These are phyloP conservation scores for Scedosporium boydii DNA, from an alignment of 2,329 filamentous ascomycete genomes.

Conservation along the genomic window DNA sequence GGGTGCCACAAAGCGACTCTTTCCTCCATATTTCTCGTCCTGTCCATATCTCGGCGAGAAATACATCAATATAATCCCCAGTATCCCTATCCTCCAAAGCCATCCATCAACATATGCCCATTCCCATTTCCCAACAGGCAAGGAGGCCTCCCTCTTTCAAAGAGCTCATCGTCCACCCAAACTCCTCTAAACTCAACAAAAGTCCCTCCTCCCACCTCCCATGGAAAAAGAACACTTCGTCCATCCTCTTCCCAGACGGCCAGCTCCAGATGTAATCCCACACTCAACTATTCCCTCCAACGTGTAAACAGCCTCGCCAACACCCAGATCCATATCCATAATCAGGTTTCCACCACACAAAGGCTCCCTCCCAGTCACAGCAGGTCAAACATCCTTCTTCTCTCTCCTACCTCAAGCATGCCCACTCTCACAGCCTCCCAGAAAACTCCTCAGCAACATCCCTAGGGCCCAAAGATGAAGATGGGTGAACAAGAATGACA, in stretches of 20 bases:
- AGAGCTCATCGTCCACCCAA: background rate
- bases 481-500: background rate
- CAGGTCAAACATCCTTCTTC: background rate
- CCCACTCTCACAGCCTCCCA: background rate
- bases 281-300: no score
- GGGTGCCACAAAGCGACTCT: background rate
- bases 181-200: background rate
- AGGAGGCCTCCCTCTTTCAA: background rate
- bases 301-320: no score
- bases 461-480: background rate
- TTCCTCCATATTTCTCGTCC: background rate
- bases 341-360: background rate
- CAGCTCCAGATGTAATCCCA: no score
- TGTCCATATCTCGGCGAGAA: background rate
- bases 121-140: background rate
- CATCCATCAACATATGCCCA: background rate
- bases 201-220: background rate
- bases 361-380: background rate
- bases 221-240: no score
- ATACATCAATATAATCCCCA: background rate
- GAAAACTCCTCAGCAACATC: no score
- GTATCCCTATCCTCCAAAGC: background rate
- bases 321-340: no score
- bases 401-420: background rate
- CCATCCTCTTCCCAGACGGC: no score